Percentiles rank a stretch among this genome's conserved stretches.
phyloP scores from a whole-genome alignment of 176 grass and related monocot species.

The Tuctoria greenei region DNA sequence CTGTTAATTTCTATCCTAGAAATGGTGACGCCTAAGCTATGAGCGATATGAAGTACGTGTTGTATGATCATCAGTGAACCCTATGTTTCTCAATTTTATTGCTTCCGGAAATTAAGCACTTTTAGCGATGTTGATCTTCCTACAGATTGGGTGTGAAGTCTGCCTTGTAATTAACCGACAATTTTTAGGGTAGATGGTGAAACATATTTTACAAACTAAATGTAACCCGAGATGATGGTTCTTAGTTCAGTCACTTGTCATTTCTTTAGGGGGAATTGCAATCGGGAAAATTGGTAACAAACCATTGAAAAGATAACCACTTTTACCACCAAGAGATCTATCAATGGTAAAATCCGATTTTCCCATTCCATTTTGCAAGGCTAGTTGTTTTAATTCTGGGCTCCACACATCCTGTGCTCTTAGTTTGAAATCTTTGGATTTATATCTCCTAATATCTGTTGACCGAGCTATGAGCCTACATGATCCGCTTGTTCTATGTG shows the following conservation, averaged over 20 bases:
- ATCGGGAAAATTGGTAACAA: neutral
- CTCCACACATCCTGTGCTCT: neutral
- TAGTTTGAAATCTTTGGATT: neutral
- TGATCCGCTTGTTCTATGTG: neutral
- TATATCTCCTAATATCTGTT: neutral
- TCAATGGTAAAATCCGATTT: neutral
- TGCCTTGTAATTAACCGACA: neutral
- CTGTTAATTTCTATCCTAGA: neutral
- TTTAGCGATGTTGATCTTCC: neutral
- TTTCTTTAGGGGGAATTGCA: neutral
- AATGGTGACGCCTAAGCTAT: neutral
- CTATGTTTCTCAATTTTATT: neutral
- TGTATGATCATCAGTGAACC: too few species aligned
- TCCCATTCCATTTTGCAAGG: neutral
- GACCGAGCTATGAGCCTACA: neutral
- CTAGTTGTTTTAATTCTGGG: neutral
- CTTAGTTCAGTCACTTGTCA: neutral
- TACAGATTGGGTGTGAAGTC: neutral
- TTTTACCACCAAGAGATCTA: neutral
- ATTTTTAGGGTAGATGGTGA: neutral
- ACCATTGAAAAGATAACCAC: neutral
- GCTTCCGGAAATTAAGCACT: neutral
- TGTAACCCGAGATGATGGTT: neutral
- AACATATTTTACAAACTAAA: neutral
- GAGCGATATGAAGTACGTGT: neutral